phyloP scores from a whole-genome alignment of 1,284 basidiomycete genomes.

The Ceratobasidium sp. region DNA sequence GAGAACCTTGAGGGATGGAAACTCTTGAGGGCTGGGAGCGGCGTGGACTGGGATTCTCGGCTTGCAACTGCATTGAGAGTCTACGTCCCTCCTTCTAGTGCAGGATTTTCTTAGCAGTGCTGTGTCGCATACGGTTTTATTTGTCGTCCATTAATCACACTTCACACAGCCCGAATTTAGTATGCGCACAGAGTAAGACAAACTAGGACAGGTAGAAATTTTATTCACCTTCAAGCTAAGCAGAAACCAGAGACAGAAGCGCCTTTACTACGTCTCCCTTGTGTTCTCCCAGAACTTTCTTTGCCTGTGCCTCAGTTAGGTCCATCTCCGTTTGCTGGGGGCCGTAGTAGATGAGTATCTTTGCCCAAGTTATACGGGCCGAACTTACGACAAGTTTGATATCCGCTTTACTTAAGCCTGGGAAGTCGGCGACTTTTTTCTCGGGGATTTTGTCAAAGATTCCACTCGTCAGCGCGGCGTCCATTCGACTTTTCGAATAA shows the following conservation, averaged over 20 bases:
- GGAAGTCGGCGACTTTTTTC: constrained; percentile 27
- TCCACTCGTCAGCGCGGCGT: constrained; percentile 46
- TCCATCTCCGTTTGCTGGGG: constrained; percentile 46
- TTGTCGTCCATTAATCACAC: not conserved
- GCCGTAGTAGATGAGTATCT: not conserved
- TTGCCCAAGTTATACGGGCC: not conserved
- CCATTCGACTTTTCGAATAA: constrained; percentile 46
- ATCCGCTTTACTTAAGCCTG: constrained; percentile 44
- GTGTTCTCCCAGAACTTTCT: constrained; percentile 43
- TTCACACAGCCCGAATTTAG: not conserved
- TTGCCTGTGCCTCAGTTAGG: constrained; percentile 41
- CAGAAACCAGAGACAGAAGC: constrained; percentile 35
- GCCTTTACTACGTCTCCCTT: constrained; percentile 45
- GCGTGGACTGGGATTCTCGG: constrained; percentile 82
- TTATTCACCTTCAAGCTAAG: not conserved
- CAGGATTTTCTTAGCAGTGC: not conserved
- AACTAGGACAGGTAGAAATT: not conserved
- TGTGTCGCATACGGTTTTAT: not conserved
- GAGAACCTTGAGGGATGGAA: constrained; percentile 82
- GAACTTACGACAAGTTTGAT: constrained; percentile 44
- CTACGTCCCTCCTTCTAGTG: constrained; percentile 58
- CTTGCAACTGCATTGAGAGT: constrained; percentile 77
- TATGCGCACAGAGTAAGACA: too few species aligned
- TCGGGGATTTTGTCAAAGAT: constrained; percentile 37
- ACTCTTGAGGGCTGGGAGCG: constrained; percentile 74